Conservation (phyloP, 2,329 filamentous ascomycete species). For the Trichophyton simii region DNA sequence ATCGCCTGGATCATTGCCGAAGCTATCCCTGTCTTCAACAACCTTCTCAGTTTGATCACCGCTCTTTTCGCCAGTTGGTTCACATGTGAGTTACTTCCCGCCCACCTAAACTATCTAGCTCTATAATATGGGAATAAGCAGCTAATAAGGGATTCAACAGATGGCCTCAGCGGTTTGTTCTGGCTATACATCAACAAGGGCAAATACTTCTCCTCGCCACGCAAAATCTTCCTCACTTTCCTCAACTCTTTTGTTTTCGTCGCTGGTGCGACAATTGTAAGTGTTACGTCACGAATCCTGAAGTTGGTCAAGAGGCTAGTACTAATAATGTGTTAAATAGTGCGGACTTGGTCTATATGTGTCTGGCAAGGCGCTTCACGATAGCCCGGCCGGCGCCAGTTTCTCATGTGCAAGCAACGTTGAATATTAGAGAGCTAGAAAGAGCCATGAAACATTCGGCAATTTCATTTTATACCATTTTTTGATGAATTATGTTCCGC, state of each 20-base stretch:
- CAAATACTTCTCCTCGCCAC: conserved; percentile 28
- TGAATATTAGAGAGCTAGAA: background rate
- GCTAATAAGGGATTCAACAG: conserved; percentile 6
- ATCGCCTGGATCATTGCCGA: conserved; percentile 56
- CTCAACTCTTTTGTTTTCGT: conserved; percentile 35
- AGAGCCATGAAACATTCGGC: background rate
- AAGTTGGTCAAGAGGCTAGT: conserved; percentile 6
- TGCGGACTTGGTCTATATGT: conserved; percentile 33
- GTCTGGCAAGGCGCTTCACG: conserved; percentile 28
- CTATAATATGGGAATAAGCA: background rate
- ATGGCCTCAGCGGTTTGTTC: conserved; percentile 34
- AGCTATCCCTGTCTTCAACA: conserved; percentile 56
- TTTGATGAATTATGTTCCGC: background rate
- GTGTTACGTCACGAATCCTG: conserved; percentile 6
- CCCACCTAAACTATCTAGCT: background rate
- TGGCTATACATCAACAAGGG: conserved; percentile 39
- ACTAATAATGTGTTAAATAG: conserved; percentile 10
- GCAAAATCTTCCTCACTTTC: conserved; percentile 34
- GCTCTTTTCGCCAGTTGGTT: conserved; percentile 58
- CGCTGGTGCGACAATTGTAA: conserved; percentile 21
- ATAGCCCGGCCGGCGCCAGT: conserved; percentile 22
- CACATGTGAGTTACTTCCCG: conserved; percentile 33
- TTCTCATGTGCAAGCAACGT: conserved; percentile 25
- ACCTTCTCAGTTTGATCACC: conserved; percentile 51
- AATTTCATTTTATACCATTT: background rate